phyloP scores from a whole-genome alignment of 2,329 filamentous ascomycete genomes.

The Botrytis fragariae region DNA sequence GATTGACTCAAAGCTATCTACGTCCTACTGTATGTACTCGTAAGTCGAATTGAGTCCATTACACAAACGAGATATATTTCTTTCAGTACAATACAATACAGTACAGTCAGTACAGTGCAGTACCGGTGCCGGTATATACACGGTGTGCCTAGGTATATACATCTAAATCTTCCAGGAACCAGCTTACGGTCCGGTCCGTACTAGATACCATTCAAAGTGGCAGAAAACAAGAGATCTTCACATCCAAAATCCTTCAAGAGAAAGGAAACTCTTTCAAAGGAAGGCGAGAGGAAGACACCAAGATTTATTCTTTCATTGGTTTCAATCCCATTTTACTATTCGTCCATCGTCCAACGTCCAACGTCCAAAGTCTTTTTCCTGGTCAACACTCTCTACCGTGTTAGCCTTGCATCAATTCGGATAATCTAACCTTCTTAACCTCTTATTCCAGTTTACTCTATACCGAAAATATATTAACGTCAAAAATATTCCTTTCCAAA shows the following conservation, averaged over 20 bases:
- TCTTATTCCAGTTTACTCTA: background rate
- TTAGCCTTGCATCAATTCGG: constrained; percentile 31
- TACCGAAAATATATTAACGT: constrained; percentile 16
- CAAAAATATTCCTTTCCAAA: constrained; percentile 13
- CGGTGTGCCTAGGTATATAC: background rate
- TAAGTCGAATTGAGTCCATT: background rate
- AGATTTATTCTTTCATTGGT: background rate
- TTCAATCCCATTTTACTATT: background rate
- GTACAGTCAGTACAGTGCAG: too few relatives aligned
- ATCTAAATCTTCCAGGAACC: background rate
- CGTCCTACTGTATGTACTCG: background rate
- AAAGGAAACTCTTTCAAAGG: background rate
- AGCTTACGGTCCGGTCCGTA: background rate
- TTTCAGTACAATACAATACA: background rate
- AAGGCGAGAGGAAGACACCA: background rate
- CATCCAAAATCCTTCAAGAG: background rate
- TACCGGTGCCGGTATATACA: background rate
- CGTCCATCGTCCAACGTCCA: background rate
- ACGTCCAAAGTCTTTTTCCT: background rate
- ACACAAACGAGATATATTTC: background rate
- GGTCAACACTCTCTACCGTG: background rate
- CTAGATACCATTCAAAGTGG: background rate
- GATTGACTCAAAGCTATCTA: background rate
- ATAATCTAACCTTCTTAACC: constrained; percentile 1
- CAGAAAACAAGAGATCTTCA: background rate